Evolutionary conservation across 176 grass and related monocot species (phyloP), one percentile per base, ranked within the genome.

Genomic region (Carex pumila): DNA sequence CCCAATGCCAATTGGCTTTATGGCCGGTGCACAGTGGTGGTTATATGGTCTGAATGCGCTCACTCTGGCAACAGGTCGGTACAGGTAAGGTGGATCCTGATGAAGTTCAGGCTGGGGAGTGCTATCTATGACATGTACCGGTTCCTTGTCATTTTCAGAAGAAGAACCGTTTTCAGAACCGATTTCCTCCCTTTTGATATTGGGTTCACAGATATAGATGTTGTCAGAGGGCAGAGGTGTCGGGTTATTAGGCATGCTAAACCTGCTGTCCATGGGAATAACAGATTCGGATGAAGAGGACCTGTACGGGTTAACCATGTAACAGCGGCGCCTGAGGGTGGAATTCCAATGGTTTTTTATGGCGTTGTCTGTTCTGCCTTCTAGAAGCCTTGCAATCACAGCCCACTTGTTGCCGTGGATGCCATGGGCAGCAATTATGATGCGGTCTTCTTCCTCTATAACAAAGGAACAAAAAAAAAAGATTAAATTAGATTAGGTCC

Each of bases 281-380:
- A 31, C 45, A 0, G 81, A 10, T 37, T 66, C 81, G 2, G 45
- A 3, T 29, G 37, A 66, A 50, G 65, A 18, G 62, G 71, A 78
- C 13, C 25, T 81, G 78, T 85, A 96, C 29, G 22, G 83, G 41
- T 87, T 77, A 84, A 84, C 70, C 4, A 85, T 69, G 85, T 85
- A 88, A 72, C 80, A 66, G 18, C 87, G 89, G 15, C 93, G 89
- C 72, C 88, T 95, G 75, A 99, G 85, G 68, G 96, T 95, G 56
- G 96, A 99, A 92, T 99, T 99, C 96, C 93, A 99, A 85, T 95
- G 93, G 45, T 99, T 99, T 90, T 99, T 99, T 70, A 99, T 99
- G 49, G 93, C 91, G 65, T 96, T 99, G 71, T 99, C 93, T 1
- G 97, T 99, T 94, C 97, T 91, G 22, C 93, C 90, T 74, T 88